Evolutionary conservation across 2,329 filamentous ascomycete genomes (phyloP).

Genomic region (Aspergillus hiratsukae): DNA sequence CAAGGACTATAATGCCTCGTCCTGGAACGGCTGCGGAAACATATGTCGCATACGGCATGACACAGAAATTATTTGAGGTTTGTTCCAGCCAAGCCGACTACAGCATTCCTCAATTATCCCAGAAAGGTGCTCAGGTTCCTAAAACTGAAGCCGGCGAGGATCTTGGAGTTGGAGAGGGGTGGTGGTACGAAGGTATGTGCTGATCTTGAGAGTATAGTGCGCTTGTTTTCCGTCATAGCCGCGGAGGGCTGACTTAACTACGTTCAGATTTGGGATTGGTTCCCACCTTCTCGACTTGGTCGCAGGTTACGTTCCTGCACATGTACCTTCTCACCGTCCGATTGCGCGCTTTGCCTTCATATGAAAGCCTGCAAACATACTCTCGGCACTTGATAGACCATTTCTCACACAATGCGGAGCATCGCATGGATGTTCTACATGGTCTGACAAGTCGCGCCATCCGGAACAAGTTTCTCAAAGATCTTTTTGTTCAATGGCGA

Average conservation of each 20-base stretch:
- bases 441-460: constrained; percentile 50
- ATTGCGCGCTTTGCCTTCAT: constrained; percentile 68
- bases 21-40: constrained; percentile 51
- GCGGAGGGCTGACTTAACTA: not conserved
- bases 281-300: constrained; percentile 93
- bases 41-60: constrained; percentile 76
- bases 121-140: constrained; percentile 63
- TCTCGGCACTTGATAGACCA: constrained; percentile 90
- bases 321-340: constrained; percentile 87
- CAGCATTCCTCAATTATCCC: constrained; percentile 62
- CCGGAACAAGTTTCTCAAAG: constrained; percentile 66
- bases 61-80: constrained; percentile 71
- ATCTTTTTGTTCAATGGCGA: constrained; percentile 90
- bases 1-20: constrained; percentile 28
- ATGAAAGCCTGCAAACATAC: constrained; percentile 66
- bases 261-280: constrained; percentile 66
- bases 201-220: not conserved
- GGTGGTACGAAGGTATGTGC: constrained; percentile 75
- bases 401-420: constrained; percentile 66
- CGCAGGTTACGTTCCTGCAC: constrained; percentile 92
- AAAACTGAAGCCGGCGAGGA: constrained; percentile 77
- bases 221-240: not conserved
- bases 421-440: constrained; percentile 59
- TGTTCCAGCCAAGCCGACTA: constrained; percentile 73
- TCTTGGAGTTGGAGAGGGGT: constrained; percentile 66